phyloP scores from a whole-genome alignment of 441 rosid species.

The Gossypium gossypioides region DNA sequence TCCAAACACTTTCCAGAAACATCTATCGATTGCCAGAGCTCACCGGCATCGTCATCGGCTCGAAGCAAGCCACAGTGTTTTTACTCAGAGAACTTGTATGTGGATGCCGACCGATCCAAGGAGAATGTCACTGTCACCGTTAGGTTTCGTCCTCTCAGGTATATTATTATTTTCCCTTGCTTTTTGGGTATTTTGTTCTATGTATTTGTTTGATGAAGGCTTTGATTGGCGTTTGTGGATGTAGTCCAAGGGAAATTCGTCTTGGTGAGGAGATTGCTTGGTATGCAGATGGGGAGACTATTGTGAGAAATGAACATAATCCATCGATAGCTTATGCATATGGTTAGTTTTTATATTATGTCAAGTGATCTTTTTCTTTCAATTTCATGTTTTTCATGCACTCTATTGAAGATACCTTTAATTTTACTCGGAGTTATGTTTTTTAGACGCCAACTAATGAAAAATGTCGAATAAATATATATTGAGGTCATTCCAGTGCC shows the following conservation, averaged over 20 bases:
- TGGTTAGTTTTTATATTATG: slow-evolving; percentile 42
- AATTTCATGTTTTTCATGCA: no score
- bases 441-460: neutral
- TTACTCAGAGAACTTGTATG: slow-evolving; percentile 43
- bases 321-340: slow-evolving; percentile 85
- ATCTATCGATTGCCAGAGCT: slow-evolving; percentile 79
- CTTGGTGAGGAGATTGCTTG: slow-evolving; percentile 98
- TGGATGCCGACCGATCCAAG: slow-evolving; percentile 50
- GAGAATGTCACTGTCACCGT: slow-evolving; percentile 94
- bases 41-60: slow-evolving; percentile 91
- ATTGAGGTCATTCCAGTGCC: neutral
- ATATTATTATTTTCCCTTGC: slow-evolving; percentile 3
- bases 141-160: slow-evolving; percentile 97
- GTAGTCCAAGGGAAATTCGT: slow-evolving; percentile 96
- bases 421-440: neutral
- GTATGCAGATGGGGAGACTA: slow-evolving; percentile 98
- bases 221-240: slow-evolving; percentile 18
- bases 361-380: neutral
- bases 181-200: neutral
- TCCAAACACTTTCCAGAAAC: slow-evolving; percentile 70
- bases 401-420: neutral
- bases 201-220: neutral
- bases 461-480: neutral
- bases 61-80: slow-evolving; percentile 68
- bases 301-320: slow-evolving; percentile 77